Base-by-base conservation (phyloP, 2,329 filamentous ascomycete genomes). In the Apiospora malaysiana region DNA sequence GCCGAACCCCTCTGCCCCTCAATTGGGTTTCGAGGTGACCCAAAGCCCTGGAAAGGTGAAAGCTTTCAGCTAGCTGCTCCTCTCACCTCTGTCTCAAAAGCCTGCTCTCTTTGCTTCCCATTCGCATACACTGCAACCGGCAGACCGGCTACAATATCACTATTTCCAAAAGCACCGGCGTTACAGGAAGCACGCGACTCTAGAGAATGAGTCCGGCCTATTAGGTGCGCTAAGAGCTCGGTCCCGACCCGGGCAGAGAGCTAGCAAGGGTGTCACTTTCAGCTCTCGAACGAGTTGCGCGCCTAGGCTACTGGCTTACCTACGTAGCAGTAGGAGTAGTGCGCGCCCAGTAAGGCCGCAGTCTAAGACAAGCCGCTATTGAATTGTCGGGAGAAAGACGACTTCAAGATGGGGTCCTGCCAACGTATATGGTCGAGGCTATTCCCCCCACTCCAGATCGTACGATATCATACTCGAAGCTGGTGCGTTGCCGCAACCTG, bases 121-220 rank as follows among this genome's bases (percentile, higher is more conserved):
- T 42, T 9, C 40, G 37, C 37, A n/a, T n/a, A 32, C 12, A 42
- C 40, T 42, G 40, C 40, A 42, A 42, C 40, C 40, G 40, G 40
- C 40, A 42, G 40, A 42, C 14, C 51, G 51, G 51, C 56, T 23
- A 23, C 21, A 45, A 45, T 63, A 16, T 4, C 6, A 32, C 32
- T 32, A 32, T 32, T 32, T 32, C 32, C 32, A 32, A 7, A 21
- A 2, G 14, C 51, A 21, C 51, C 51, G 51, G 12, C 23, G 14
- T 32, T 18, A 59, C 51, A 18, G 40, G 18, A 37, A 5, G 21
- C 51, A 2, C 32, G 23, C 14, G 18, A 18, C 56, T n/a, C 56
- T 63, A 63, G 18, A 21, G 14, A 63, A 6, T 40, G 9, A 63
- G 56, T 40, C 56, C 56, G 56, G 56, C 56, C 56, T 63, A 63